Base-by-base conservation (phyloP, 345 rosid species). In the Syzygium aqueum region DNA sequence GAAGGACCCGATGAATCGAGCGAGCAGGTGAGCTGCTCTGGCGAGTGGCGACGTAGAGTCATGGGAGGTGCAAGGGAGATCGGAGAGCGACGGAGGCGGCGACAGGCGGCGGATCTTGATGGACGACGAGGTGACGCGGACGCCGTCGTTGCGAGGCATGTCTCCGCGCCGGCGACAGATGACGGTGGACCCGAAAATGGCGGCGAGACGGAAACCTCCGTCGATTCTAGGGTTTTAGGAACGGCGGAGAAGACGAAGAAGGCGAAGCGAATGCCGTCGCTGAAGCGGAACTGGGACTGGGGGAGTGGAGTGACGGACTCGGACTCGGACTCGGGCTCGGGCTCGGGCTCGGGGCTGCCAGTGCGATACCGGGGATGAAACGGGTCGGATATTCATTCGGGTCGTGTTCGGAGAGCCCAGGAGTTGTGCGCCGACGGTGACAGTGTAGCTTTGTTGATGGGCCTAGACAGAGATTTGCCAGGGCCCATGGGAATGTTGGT, bases 41-140 rank as follows among this genome's bases (percentile, higher is more conserved):
- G 85, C 56, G 59, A 92, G 85, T 17, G 91, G 92, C 49, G 91
- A 87, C 22, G 89, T 43, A 15, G 91, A 33, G 25, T 43, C 78
- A 25, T 87, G 83, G 46, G 91, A 28, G 30, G 87, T 30, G 54
- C 86, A 53, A 11, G 86, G 90, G 84, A 25, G 9, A 40, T 84
- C 53, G 49, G 19, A 73, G 56, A 85, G 65, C 63, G 85, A 50
- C 22, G 90, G 80, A 50, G 63, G 59, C 6, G 56, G 86, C 50
- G 86, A 87, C 40, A 87, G 85, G 87, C 52, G 63, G 30, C 91
- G 89, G 89, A 88, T 67, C 87, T 87, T 92, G 88, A 91, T 57
- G 8, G 90, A 46, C 59, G 94, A 92, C 82, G 89, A 73, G 19
- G 90, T 86, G 90, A 94, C 89, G 50, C 86, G 89, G n/a, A 92